Conservation (phyloP, 169 alveolate species). For the Plasmodium ovale region DNA sequence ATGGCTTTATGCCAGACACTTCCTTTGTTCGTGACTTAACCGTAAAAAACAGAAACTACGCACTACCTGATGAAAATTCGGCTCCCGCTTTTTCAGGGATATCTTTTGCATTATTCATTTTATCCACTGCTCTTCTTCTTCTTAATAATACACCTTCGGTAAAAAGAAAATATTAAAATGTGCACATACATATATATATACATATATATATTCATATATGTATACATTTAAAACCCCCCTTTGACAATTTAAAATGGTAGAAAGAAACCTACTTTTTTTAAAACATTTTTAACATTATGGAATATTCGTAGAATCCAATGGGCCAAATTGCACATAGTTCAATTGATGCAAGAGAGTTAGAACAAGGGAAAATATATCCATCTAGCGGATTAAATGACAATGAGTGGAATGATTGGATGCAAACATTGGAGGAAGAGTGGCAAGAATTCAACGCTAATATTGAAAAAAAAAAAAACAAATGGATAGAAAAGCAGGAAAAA, state of each 20-base stretch:
- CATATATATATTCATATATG: not conserved
- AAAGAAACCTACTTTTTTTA: not conserved
- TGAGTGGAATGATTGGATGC: constrained; percentile 21
- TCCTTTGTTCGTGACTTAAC: not conserved
- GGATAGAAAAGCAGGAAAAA: not conserved
- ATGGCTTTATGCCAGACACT: not conserved
- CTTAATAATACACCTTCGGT: not conserved
- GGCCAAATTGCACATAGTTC: not conserved
- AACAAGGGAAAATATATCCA: not conserved
- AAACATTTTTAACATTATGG: not conserved
- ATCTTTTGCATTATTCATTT: not conserved
- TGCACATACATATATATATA: not conserved
- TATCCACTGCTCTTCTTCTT: constrained; percentile 4
- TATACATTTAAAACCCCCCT: too few relatives aligned
- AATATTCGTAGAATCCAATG: not conserved
- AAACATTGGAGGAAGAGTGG: constrained; percentile 2
- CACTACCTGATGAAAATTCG: not conserved
- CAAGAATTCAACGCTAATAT: not conserved
- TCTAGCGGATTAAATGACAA: not conserved
- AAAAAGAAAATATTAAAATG: not conserved
- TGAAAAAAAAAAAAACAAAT: not conserved
- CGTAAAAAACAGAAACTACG: not conserved
- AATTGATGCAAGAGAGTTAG: not conserved
- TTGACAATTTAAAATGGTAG: not conserved
- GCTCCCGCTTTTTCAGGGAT: not conserved